A percentile compares a stretch with the other conserved stretches of the same genome.
These are phyloP conservation scores for Spongispora temasekensis DNA, from an alignment of 1,284 basidiomycete genomes.

Conservation along the genomic window DNA sequence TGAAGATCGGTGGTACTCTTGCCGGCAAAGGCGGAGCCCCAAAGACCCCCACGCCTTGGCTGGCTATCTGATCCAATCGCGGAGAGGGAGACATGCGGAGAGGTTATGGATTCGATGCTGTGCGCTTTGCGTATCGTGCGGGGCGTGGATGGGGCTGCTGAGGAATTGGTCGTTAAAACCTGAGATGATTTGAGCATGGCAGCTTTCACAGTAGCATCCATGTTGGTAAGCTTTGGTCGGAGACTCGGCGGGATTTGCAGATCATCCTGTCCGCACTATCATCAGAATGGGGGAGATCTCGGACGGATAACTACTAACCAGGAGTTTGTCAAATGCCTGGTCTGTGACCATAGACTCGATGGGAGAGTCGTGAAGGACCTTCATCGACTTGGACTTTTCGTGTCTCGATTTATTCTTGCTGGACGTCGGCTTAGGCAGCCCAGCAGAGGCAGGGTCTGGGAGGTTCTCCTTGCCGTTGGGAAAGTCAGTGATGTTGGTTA, in stretches of 20 bases:
- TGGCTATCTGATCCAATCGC: conserved; percentile 40
- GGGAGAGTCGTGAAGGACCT: conserved; percentile 40
- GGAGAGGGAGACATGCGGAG: conserved; percentile 45
- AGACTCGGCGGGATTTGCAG: conserved; percentile 80
- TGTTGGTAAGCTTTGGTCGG: conserved; percentile 72
- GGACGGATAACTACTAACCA: conserved; percentile 46
- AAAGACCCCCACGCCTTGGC: conserved; percentile 43
- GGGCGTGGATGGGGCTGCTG: conserved; percentile 33
- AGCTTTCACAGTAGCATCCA: conserved; percentile 82
- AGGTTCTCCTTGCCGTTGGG: conserved; percentile 67
- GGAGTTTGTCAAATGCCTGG: conserved; percentile 70
- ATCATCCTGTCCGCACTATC: conserved; percentile 59
- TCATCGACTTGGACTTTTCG: conserved; percentile 36
- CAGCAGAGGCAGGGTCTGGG: conserved; percentile 33
- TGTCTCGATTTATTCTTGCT: conserved; percentile 42
- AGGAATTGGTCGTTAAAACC: conserved; percentile 52
- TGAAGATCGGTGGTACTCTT: conserved; percentile 41
- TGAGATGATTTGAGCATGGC: conserved; percentile 89
- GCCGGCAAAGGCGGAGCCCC: conserved; percentile 43
- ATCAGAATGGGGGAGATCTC: conserved; percentile 3
- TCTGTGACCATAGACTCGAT: conserved; percentile 48
- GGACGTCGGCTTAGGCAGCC: conserved; percentile 29
- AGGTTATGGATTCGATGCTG: conserved; percentile 68
- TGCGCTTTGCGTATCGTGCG: conserved; percentile 60
- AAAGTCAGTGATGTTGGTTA: conserved; percentile 53